These are phyloP conservation scores for Metschnikowia koreensis DNA, from an alignment of 805 yeast genomes.

Conservation along the genomic window DNA sequence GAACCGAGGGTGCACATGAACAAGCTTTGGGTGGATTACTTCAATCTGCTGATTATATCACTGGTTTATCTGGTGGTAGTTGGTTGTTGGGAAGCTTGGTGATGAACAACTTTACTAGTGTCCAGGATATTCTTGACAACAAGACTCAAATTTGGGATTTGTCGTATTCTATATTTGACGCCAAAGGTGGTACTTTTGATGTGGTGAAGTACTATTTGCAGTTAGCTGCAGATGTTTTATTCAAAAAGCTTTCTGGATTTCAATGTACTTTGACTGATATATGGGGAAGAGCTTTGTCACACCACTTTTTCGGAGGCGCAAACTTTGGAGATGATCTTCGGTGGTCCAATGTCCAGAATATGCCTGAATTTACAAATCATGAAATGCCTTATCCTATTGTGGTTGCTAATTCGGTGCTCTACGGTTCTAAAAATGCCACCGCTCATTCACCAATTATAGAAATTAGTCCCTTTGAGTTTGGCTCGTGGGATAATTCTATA, in stretches of 20 bases:
- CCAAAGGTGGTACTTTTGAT: constrained; percentile 33
- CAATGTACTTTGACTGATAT: constrained; percentile 35
- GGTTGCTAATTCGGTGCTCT: constrained; percentile 39
- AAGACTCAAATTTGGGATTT: constrained; percentile 34
- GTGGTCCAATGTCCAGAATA: constrained; percentile 20
- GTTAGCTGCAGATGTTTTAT: constrained; percentile 25
- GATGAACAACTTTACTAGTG: constrained; percentile 55
- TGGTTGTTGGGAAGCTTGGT: constrained; percentile 41
- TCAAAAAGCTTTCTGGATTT: constrained; percentile 33
- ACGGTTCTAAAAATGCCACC: constrained; percentile 26
- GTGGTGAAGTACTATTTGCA: constrained; percentile 18
- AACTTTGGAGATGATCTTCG: constrained; percentile 21
- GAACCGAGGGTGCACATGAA: constrained; percentile 7
- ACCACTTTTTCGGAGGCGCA: constrained; percentile 32
- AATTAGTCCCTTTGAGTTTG: constrained; percentile 63
- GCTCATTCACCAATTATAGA: constrained; percentile 48
- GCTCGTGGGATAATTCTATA: constrained; percentile 56
- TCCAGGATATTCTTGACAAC: constrained; percentile 32
- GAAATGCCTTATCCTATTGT: constrained; percentile 50
- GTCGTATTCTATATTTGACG: constrained; percentile 14
- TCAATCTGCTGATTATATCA: constrained; percentile 10
- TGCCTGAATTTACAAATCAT: constrained; percentile 22
- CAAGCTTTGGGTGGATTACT: constrained; percentile 13
- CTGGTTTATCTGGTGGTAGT: constrained; percentile 12
- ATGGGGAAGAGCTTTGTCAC: constrained; percentile 40